Base-by-base conservation (phyloP, 2,329 filamentous ascomycete genomes). In the Aspergillus clavatus region DNA sequence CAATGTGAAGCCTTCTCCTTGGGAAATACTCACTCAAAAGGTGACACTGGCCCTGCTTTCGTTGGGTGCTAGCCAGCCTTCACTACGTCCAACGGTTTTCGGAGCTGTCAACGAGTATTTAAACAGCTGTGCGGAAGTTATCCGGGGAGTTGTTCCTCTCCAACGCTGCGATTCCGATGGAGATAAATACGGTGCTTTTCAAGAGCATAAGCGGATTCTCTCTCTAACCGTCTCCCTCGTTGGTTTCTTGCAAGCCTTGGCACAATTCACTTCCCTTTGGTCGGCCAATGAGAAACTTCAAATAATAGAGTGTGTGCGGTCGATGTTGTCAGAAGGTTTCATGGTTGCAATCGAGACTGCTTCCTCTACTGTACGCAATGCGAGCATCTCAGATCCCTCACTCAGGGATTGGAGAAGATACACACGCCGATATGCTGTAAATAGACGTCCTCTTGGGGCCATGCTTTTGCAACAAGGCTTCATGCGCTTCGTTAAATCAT, bases 401-500 rank as follows among this genome's bases (percentile, higher is more conserved):
- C 73, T 87, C 16, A 86, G 83, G 59, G 87, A 95, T 54, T 98
- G 93, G 93, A 94, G 87, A 69, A 82, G 84, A 52, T 89, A 88
- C 67, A 72, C 88, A 45, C 86, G 85, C 36, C 86, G 90, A 50
- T 98, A 97, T 69, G 82, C 87, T 22, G 79, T 83, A 12, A 78
- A 81, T 47, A 87, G 87, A 7, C 81, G 88, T 16, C 91, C 94
- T 0, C 72, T 98, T 35, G 89, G 93, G 7, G 89, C 90, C 10
- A 93, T 96, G 84, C 77, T 97, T 5, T 70, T 98, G 18, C 89
- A 95, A 64, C 82, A 88, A 59, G 89, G 85, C 52, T 94, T 95
- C 63, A 89, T 94, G 77, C 84, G 82, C 66, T 79, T 97, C 24
- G 76, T 96, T 10, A 84, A 89, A 26, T 82, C 89, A 2, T 84